Conservation (phyloP, 805 yeast species). For the Zygosaccharomyces bailii region DNA sequence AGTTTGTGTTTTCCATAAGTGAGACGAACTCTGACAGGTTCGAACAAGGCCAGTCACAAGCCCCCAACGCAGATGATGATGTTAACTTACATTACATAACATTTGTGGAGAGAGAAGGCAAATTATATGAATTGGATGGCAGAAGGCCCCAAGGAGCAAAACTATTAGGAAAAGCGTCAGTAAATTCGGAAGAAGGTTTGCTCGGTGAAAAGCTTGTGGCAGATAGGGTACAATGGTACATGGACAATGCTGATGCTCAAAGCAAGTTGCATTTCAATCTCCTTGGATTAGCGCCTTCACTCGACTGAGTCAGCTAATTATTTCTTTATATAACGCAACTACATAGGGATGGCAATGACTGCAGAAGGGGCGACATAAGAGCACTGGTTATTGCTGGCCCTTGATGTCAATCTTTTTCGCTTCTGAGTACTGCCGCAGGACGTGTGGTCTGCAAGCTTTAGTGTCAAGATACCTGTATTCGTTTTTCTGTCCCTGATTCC, state of each 20-base stretch:
- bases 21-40: constrained; percentile 22
- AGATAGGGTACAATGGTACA: constrained; percentile 60
- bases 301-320: constrained; percentile 32
- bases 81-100: constrained; percentile 75
- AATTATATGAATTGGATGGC: constrained; percentile 84
- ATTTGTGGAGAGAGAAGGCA: constrained; percentile 55
- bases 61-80: constrained; percentile 54
- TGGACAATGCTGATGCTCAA: constrained; percentile 56
- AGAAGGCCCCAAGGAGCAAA: constrained; percentile 68
- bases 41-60: constrained; percentile 59
- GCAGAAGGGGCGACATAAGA: neutral
- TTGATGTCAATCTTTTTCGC: constrained; percentile 75
- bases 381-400: constrained; percentile 54
- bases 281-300: constrained; percentile 66
- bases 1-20: constrained; percentile 27
- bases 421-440: constrained; percentile 39
- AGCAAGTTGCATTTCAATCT: constrained; percentile 67
- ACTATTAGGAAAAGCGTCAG: constrained; percentile 45
- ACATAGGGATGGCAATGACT: neutral
- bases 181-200: constrained; percentile 43
- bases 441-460: constrained; percentile 33
- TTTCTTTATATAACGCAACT: neutral
- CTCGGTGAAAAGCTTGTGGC: constrained; percentile 50
- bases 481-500: constrained; percentile 25
- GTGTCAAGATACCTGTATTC: constrained; percentile 37